Evolutionary conservation across 768 basidiomycete species (phyloP).

Genomic region (Russula earlei): DNA sequence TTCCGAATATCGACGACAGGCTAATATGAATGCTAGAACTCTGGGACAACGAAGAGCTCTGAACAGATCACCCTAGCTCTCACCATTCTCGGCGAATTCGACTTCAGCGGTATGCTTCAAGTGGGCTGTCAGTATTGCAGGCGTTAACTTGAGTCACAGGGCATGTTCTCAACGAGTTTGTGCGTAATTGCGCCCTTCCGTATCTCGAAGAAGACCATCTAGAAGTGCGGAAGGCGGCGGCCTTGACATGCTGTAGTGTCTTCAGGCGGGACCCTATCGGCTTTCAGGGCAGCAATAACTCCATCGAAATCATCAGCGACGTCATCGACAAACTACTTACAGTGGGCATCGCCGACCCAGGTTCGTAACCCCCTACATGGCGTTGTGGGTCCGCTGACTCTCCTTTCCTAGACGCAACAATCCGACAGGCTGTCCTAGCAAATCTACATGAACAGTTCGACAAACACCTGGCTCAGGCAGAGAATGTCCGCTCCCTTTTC

Average conservation of each 20-base stretch:
- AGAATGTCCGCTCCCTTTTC: conserved; percentile 95
- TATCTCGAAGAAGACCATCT: conserved; percentile 89
- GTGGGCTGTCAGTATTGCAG: not conserved
- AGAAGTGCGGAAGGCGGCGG: conserved; percentile 83
- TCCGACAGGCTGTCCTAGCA: conserved; percentile 78
- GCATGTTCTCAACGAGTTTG: conserved; percentile 91
- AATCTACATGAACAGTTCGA: conserved; percentile 91
- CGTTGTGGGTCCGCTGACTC: not conserved
- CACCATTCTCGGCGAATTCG: conserved; percentile 80
- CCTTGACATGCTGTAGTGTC: conserved; percentile 82
- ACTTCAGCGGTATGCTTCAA: conserved; percentile 69
- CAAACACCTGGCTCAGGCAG: conserved; percentile 93
- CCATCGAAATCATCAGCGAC: conserved; percentile 94
- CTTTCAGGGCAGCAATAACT: conserved; percentile 90
- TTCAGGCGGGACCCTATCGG: conserved; percentile 94
- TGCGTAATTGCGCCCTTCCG: conserved; percentile 81
- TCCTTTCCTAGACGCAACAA: conserved; percentile 33
- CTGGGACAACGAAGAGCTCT: conserved; percentile 42
- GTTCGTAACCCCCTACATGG: conserved; percentile 32
- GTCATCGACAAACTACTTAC: conserved; percentile 95
- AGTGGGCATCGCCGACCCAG: conserved; percentile 93
- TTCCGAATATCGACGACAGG: not conserved
- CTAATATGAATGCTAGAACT: not conserved
- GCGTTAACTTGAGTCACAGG: conserved; percentile 35
- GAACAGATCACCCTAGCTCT: conserved; percentile 76